phyloP scores from a whole-genome alignment of 2,329 filamentous ascomycete genomes.

The Aspergillus latus region DNA sequence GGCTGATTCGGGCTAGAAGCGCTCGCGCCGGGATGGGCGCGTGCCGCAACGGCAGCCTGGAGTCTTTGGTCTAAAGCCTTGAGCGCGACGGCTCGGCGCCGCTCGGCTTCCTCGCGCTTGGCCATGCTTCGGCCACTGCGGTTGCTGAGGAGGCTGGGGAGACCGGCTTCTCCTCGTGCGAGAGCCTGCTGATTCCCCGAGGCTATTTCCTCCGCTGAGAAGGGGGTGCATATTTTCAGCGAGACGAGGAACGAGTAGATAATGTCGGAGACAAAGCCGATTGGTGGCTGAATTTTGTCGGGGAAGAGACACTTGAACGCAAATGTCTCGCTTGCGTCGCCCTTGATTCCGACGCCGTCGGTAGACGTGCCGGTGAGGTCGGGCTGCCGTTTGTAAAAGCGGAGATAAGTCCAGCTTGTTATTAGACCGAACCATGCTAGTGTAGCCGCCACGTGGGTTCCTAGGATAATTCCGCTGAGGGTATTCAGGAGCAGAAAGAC shows the following conservation, averaged over 20 bases:
- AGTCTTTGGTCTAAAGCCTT: slow-evolving; percentile 90
- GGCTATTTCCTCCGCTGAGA: slow-evolving; percentile 76
- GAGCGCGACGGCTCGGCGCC: slow-evolving; percentile 81
- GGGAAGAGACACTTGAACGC: slow-evolving; percentile 96
- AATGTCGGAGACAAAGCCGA: slow-evolving; percentile 70
- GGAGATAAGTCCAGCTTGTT: slow-evolving; percentile 90
- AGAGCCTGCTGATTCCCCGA: slow-evolving; percentile 71
- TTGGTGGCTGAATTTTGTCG: slow-evolving; percentile 72
- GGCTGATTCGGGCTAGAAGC: slow-evolving; percentile 19
- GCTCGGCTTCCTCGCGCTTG: slow-evolving; percentile 86
- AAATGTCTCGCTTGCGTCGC: slow-evolving; percentile 94
- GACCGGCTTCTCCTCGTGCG: slow-evolving; percentile 60
- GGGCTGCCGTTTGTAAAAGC: slow-evolving; percentile 78
- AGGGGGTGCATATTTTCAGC: slow-evolving; percentile 77
- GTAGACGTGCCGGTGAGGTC: slow-evolving; percentile 56
- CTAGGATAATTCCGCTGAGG: slow-evolving; percentile 62
- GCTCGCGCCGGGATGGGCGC: slow-evolving; percentile 42
- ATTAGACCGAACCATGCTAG: slow-evolving; percentile 79
- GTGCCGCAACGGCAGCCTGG: slow-evolving; percentile 70
- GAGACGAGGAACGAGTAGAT: slow-evolving; percentile 74
- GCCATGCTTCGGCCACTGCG: slow-evolving; percentile 54
- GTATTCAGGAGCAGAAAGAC: slow-evolving; percentile 72
- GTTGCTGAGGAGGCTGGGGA: slow-evolving; percentile 59
- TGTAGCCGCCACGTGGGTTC: slow-evolving; percentile 74
- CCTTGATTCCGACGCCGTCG: slow-evolving; percentile 63